Conservation (phyloP, 108 stramenopile genomes). For the Nitzschia inconspicua region DNA sequence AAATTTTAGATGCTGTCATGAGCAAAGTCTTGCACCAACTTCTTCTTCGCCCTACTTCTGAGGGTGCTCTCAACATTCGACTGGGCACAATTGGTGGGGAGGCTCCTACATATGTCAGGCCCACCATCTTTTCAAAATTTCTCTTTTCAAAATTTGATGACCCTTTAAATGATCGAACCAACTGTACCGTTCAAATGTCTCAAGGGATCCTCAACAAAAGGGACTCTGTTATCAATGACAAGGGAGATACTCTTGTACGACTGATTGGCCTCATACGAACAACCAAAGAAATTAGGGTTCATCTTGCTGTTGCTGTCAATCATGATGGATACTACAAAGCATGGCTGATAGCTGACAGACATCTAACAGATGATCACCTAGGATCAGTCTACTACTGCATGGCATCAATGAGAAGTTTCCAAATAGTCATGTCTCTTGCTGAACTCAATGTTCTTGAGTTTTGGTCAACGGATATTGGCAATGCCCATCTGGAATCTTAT, state of each 20-base stretch:
- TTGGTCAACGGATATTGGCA: constrained; percentile 21
- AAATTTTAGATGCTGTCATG: constrained; percentile 10
- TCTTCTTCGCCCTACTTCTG: constrained; percentile 8
- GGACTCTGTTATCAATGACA: no score
- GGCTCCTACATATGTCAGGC: no score
- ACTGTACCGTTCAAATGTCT: no score
- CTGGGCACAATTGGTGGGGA: no score
- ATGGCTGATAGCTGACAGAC: constrained; percentile 28
- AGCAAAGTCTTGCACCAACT: constrained; percentile 16
- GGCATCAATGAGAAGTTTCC: constrained; percentile 20
- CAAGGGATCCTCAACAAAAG: no score
- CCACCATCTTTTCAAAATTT: no score
- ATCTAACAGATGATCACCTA: constrained; percentile 22
- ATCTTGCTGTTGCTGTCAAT: constrained; percentile 37
- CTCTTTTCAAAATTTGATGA: no score
- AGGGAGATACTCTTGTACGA: no score
- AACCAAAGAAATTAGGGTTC: no score
- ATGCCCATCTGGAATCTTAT: constrained; percentile 22
- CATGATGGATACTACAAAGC: constrained; percentile 35
- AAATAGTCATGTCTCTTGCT: no score
- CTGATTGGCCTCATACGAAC: no score
- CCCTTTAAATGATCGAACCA: no score
- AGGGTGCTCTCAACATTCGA: background rate
- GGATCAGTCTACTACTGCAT: constrained; percentile 31
- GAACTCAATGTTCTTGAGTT: constrained; percentile 29